Percentiles rank a stretch among this genome's conserved stretches.
Conservation (phyloP, 768 basidiomycete genomes). For the Trametes punicea region DNA sequence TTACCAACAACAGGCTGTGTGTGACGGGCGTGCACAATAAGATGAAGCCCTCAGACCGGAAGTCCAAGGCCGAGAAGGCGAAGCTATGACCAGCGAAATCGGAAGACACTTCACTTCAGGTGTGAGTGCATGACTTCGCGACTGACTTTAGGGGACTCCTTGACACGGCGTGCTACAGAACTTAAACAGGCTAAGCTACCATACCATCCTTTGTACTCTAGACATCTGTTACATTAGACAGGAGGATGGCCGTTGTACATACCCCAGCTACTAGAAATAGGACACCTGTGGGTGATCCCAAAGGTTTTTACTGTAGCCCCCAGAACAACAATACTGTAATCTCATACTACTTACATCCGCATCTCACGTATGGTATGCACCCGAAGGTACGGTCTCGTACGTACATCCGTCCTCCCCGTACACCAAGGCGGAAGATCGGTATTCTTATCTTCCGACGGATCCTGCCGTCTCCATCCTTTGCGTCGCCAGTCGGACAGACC, state of each 20-base stretch:
- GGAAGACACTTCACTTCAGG: neutral
- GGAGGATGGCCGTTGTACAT: neutral
- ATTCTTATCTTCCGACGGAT: neutral
- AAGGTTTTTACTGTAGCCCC: no score
- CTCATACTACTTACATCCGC: no score
- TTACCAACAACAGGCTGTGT: slow-evolving; percentile 17
- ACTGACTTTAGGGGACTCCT: neutral
- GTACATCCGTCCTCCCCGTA: neutral
- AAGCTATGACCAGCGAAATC: neutral
- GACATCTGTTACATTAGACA: neutral
- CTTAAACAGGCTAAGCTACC: neutral
- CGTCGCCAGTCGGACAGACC: neutral
- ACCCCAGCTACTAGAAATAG: neutral
- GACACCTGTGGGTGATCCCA: no score
- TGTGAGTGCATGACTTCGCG: neutral
- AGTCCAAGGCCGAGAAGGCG: neutral
- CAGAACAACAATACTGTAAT: no score
- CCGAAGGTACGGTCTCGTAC: neutral
- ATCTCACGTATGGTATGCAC: no score
- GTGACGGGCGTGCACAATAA: slow-evolving; percentile 20
- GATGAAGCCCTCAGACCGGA: slow-evolving; percentile 17
- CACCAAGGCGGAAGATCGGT: neutral
- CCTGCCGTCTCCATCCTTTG: neutral
- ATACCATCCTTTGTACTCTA: slow-evolving; percentile 1
- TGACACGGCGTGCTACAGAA: neutral